Base-by-base conservation (phyloP, 2,329 filamentous ascomycete genomes). In the Akanthomyces lecanii region DNA sequence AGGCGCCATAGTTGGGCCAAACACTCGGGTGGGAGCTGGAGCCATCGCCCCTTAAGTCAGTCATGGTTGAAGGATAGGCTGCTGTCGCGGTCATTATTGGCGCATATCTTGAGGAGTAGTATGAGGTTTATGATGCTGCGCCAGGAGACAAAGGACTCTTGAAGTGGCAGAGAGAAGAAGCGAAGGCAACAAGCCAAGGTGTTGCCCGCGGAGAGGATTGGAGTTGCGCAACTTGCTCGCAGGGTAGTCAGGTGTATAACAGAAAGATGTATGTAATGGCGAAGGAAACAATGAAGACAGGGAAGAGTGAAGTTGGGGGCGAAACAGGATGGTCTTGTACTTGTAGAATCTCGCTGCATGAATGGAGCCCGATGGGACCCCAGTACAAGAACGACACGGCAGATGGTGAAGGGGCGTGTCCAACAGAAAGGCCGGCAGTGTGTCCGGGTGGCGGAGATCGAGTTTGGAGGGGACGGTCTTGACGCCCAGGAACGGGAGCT, bases 51-150 rank as follows among this genome's bases (percentile, higher is more conserved):
- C 85, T 85, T 78, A 86, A 74, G 73, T 86, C 84, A 81, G 84
- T 82, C 84, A 86, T 86, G 73, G 79, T 83, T 72, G 81, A 80
- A 77, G 83, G 81, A 75, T 85, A 84, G 68, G 82, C 83, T 74
- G 82, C 77, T 74, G 82, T 77, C 72, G 81, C 82, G 77, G 82
- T 83, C 79, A 83, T 85, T 82, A 85, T 85, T 81, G 76, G 81
- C 78, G 72, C 81, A 82, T 84, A 71, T 78, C 79, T 71, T 67
- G 66, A 64, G 63, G 65, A 61, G 56, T 38, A 18, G n/a, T 51
- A 3, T 30, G 45, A 44, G 45, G 36, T 50, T 45, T 42, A 52
- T 23, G 44, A 52, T 16, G 23, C 45, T n/a, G 60, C 23, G 30
- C 45, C 14, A 25, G 44, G 33, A 42, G 38, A 38, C 40, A 14